A percentile compares a stretch with the other conserved stretches of the same genome.
Conservation (phyloP, 345 rosid species). For the Eucalyptus tenuipes region DNA sequence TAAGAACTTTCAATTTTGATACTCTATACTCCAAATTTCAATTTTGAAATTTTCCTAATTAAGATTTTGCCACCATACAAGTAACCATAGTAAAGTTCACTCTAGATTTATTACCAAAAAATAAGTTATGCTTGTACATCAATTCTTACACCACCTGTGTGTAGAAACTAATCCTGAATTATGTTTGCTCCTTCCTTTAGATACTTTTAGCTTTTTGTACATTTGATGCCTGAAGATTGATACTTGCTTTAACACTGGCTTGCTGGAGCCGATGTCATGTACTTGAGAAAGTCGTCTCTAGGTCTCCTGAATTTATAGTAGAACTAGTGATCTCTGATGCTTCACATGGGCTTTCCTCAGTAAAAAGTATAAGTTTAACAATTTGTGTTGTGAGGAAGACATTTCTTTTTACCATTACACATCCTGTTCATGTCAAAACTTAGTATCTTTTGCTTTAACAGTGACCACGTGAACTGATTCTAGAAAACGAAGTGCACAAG, state of each 20-base stretch:
- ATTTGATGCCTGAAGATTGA: background rate
- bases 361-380: background rate
- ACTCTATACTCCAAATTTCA: background rate
- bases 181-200: background rate
- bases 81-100: background rate
- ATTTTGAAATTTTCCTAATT: background rate
- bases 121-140: background rate
- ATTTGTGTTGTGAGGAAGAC: background rate
- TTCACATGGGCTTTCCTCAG: background rate
- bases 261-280: background rate
- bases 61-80: background rate
- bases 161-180: background rate
- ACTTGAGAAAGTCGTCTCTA: background rate
- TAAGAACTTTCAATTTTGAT: background rate
- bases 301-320: background rate
- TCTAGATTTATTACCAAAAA: background rate
- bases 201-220: background rate
- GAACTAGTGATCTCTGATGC: background rate
- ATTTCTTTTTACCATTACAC: background rate
- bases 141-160: background rate
- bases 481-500: background rate
- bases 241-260: background rate
- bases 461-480: background rate
- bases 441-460: background rate
- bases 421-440: background rate